Evolutionary conservation across 2,329 filamentous ascomycete genomes (phyloP).

Genomic region (Neofusicoccum parvum): DNA sequence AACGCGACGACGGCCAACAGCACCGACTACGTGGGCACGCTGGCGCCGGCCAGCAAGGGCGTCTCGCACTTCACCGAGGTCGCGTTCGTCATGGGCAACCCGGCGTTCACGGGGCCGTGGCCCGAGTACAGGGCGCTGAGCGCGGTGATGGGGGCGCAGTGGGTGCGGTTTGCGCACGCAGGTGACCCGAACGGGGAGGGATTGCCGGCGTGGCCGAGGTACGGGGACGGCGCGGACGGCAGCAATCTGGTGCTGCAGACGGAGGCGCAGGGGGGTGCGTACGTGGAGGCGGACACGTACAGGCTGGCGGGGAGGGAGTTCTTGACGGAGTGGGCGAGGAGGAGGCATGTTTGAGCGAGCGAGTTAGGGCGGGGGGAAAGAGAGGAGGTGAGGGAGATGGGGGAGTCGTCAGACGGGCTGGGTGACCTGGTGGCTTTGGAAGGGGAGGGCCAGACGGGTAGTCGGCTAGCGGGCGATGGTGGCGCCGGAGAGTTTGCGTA

Average conservation of each 20-base stretch:
- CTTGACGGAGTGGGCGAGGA: slow-evolving; percentile 38
- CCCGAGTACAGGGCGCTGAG: slow-evolving; percentile 1
- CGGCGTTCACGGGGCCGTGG: slow-evolving; percentile 11
- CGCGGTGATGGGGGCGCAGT: neutral
- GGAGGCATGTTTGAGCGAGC: slow-evolving; percentile 36
- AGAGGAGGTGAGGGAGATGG: too few relatives aligned
- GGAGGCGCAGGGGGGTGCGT: slow-evolving; percentile 27
- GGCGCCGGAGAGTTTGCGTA: too few relatives aligned
- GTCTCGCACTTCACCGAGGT: slow-evolving; percentile 19
- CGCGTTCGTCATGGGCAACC: slow-evolving; percentile 15
- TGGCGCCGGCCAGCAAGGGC: slow-evolving; percentile 5
- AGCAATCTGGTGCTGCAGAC: slow-evolving; percentile 19
- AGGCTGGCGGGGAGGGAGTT: slow-evolving; percentile 26
- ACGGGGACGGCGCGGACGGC: neutral
- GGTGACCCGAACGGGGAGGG: slow-evolving; percentile 6
- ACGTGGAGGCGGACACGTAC: slow-evolving; percentile 33
- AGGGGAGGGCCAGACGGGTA: neutral
- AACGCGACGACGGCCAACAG: slow-evolving; percentile 23
- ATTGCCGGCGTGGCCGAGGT: slow-evolving; percentile 6
- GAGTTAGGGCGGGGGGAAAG: too few relatives aligned
- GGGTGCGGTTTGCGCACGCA: slow-evolving; percentile 10
- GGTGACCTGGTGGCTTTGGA: neutral
- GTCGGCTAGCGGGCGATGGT: too few relatives aligned
- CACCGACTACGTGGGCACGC: neutral
- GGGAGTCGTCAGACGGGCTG: too few relatives aligned